Evolutionary conservation across 805 yeast genomes (phyloP), one percentile per base, ranked within the genome.

Genomic region (Lipomyces orientalis): DNA sequence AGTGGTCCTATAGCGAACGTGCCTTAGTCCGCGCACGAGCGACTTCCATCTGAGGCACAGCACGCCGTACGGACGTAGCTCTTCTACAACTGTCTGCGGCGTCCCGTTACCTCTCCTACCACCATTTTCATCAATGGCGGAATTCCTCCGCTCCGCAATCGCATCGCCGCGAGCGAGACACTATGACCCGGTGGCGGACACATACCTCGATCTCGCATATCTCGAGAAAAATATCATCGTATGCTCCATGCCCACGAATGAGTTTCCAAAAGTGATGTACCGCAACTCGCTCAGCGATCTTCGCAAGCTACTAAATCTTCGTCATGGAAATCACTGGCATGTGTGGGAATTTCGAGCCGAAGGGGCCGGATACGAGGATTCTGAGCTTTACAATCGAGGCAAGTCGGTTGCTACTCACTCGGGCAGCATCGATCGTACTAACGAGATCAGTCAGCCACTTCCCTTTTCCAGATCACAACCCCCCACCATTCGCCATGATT

Each of bases 391-490:
- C 54, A 73, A 69, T 35, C 60, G 71, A 56, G 74, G 76, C 61
- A 46, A 65, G 62, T 59, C 52, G 34, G 10, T 61, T 29, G 29
- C 29, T 55, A 25, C 16, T 56, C 9, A 33, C 19, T 33, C 34
- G n/a, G 19, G 19, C 9, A 14, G 4, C 6, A 34, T 51, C 4
- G n/a, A 14, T 22, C 9, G 16, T 16, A 22, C 29, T 52, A 31
- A 25, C 34, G 4, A 7, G 34, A 25, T 12, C 62, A 54, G 84
- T 86, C 19, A 67, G 75, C 19, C 79, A 80, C 64, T 78, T 74
- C 64, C 95, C 93, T 0, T 88, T 90, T 79, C 83, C 87, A 10
- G 98, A 94, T 76, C 97, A 93, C 76, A 84, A 85, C 60, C 87
- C 95, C 0, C 91, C 97, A 0, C 84, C 91, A 1, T 83, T 93